phyloP scores from a whole-genome alignment of 106 monocot species.

The Dioscorea zingiberensis region DNA sequence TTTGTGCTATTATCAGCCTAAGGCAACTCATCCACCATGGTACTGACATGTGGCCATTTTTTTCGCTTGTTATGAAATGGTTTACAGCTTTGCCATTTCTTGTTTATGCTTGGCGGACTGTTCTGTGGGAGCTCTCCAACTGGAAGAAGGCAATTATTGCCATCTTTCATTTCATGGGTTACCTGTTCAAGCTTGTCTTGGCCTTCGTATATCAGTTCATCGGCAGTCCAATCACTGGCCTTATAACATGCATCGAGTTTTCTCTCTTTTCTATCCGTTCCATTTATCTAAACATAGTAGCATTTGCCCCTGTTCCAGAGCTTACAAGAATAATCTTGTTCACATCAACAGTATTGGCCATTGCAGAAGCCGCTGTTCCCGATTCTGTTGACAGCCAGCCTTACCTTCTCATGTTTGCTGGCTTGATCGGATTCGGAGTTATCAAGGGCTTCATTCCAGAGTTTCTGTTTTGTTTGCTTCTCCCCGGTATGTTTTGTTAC shows the following conservation, averaged over 20 bases:
- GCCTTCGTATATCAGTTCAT: conserved; percentile 46
- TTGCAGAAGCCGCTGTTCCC: conserved; percentile 50
- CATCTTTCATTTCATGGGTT: conserved; percentile 24
- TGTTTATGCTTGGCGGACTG: conserved; percentile 58
- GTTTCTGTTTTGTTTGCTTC: conserved; percentile 38
- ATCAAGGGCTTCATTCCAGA: conserved; percentile 43
- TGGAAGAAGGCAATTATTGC: conserved; percentile 57
- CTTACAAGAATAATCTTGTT: conserved; percentile 58
- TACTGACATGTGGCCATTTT: too few species aligned
- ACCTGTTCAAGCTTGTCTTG: conserved; percentile 39
- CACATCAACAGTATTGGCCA: conserved; percentile 46
- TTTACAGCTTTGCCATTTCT: conserved; percentile 56
- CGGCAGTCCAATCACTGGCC: conserved; percentile 47
- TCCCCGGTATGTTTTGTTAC: conserved; percentile 37
- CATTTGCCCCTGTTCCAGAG: conserved; percentile 67
- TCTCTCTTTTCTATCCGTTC: conserved; percentile 27
- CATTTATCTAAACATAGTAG: conserved; percentile 40
- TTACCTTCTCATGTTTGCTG: conserved; percentile 46
- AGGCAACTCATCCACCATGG: too few species aligned
- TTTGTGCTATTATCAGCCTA: too few species aligned
- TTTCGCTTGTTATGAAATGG: neutral
- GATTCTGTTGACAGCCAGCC: conserved; percentile 44
- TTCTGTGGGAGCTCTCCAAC: conserved; percentile 74
- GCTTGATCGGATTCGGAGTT: conserved; percentile 47
- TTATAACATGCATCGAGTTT: conserved; percentile 49